Conservation (phyloP, 75 land plant species). For the Cryptomeria japonica region DNA sequence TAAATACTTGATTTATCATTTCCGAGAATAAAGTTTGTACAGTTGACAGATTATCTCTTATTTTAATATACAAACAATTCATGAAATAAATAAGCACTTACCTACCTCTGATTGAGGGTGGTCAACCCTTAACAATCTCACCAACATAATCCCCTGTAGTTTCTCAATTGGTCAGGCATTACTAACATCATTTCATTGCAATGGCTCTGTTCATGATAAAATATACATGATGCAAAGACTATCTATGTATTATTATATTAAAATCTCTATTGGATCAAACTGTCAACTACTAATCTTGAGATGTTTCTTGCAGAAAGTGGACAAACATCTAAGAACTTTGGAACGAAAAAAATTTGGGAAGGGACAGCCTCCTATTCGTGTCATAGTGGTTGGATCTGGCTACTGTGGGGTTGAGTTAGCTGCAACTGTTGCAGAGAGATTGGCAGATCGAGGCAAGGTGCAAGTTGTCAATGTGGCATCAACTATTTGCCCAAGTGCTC, state of each 20-base stretch:
- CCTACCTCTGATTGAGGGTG: not conserved
- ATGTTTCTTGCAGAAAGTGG: slow-evolving; percentile 64
- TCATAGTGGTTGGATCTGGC: slow-evolving; percentile 90
- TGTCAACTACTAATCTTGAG: not conserved
- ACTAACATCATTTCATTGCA: not conserved
- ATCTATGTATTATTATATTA: not conserved
- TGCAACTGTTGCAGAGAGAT: slow-evolving; percentile 92
- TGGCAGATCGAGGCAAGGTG: slow-evolving; percentile 66
- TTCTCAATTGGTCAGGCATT: not conserved
- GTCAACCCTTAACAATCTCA: not conserved
- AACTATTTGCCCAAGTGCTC: slow-evolving; percentile 75
- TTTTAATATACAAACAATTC: not conserved
- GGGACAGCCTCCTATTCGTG: slow-evolving; percentile 38
- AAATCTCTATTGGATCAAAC: not conserved
- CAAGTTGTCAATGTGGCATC: slow-evolving; percentile 81
- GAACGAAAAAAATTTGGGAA: slow-evolving; percentile 54
- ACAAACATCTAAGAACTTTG: slow-evolving; percentile 50
- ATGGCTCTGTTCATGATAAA: not conserved
- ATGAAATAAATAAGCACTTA: not conserved
- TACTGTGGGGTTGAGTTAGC: slow-evolving; percentile 93
- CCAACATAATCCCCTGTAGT: not conserved
- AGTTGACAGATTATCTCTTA: not conserved
- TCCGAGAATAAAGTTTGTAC: not conserved
- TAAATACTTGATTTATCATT: not conserved
- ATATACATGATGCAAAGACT: not conserved